Evolutionary conservation across 441 rosid species (phyloP).

Genomic region (Mallotus repandus): DNA sequence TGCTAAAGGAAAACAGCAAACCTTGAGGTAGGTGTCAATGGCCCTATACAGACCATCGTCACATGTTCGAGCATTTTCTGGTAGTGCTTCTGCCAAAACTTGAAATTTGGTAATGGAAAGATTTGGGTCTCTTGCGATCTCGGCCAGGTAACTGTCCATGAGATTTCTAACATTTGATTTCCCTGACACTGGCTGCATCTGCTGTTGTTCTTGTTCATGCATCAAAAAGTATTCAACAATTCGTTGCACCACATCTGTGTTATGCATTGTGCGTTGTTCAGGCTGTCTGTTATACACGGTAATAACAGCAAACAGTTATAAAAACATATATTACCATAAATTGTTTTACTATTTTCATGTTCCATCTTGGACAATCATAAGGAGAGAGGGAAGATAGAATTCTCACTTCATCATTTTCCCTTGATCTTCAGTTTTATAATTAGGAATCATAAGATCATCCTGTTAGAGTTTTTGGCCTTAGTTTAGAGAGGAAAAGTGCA

Average conservation of each 20-base stretch:
- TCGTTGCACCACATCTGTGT: conserved; percentile 66
- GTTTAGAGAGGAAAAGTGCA: too few relatives aligned
- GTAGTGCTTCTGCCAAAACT: conserved; percentile 70
- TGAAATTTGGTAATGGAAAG: conserved; percentile 74
- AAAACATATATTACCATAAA: not conserved
- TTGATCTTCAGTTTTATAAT: conserved; percentile 55
- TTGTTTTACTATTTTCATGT: conserved; percentile 13
- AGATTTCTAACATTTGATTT: conserved; percentile 64
- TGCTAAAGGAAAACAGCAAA: conserved; percentile 20
- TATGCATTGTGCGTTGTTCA: conserved; percentile 55
- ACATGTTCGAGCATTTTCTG: conserved; percentile 59
- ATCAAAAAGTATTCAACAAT: conserved; percentile 68
- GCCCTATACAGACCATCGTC: conserved; percentile 91
- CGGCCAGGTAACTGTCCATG: conserved; percentile 66
- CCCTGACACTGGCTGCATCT: conserved; percentile 39
- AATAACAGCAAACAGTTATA: conserved; percentile 15
- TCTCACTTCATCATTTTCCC: conserved; percentile 49
- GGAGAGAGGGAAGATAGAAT: conserved; percentile 18
- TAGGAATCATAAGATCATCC: conserved; percentile 84
- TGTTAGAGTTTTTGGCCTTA: too few relatives aligned
- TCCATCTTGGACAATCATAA: conserved; percentile 14
- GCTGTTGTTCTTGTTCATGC: conserved; percentile 73
- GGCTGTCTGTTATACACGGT: conserved; percentile 40
- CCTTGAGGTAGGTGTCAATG: conserved; percentile 87
- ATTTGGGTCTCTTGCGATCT: conserved; percentile 71